phyloP scores from a whole-genome alignment of 805 yeast genomes.

The Scheffersomyces stipitis region DNA sequence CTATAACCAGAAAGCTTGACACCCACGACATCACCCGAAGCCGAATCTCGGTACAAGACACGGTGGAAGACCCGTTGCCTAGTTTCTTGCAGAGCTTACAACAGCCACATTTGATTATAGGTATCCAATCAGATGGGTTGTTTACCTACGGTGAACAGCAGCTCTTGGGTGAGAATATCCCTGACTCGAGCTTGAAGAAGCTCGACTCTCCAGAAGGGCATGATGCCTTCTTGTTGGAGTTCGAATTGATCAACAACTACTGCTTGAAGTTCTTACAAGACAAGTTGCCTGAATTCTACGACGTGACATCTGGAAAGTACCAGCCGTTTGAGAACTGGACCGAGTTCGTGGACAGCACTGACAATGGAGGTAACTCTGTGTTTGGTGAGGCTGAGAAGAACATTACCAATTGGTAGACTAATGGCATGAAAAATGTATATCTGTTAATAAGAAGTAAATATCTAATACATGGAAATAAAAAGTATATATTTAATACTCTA shows the following conservation, averaged over 20 bases:
- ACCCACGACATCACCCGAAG: slow-evolving; percentile 93
- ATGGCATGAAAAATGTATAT: too few species aligned
- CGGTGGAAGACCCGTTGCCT: slow-evolving; percentile 30
- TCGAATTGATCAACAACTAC: slow-evolving; percentile 72
- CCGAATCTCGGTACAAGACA: slow-evolving; percentile 46
- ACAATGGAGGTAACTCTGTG: slow-evolving; percentile 57
- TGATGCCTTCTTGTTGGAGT: slow-evolving; percentile 92
- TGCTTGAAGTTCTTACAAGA: slow-evolving; percentile 64
- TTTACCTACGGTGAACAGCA: slow-evolving; percentile 93
- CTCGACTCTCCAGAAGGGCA: slow-evolving; percentile 95
- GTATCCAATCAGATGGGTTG: slow-evolving; percentile 88
- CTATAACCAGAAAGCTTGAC: slow-evolving; percentile 90
- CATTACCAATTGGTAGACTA: slow-evolving; percentile 80
- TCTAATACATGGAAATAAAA: too few species aligned
- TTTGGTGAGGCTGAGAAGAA: slow-evolving; percentile 91
- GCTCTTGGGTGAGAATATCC: slow-evolving; percentile 71
- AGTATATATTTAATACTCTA: too few species aligned
- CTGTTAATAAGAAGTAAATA: too few species aligned
- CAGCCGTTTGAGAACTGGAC: slow-evolving; percentile 46
- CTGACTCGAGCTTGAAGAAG: slow-evolving; percentile 64
- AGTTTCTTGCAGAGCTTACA: slow-evolving; percentile 58
- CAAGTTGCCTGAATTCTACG: slow-evolving; percentile 60
- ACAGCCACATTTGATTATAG: slow-evolving; percentile 83
- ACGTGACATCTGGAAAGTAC: slow-evolving; percentile 34
- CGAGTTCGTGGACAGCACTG: slow-evolving; percentile 33